Conservation (phyloP, 495 filamentous ascomycete genomes). For the Neurospora sp. region DNA sequence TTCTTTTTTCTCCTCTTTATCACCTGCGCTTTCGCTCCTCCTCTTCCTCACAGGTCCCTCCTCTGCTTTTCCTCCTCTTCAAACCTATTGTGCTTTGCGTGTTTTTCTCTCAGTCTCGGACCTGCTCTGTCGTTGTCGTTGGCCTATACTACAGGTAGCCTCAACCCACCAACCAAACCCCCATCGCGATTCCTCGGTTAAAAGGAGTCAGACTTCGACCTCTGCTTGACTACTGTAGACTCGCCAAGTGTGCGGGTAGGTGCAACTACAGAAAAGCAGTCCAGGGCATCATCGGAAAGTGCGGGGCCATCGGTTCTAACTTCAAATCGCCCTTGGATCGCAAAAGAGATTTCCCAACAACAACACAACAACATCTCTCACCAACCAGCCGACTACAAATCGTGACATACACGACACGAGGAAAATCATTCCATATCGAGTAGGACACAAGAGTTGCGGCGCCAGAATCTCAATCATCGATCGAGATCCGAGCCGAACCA, state of each 20-base stretch:
- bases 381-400: neutral
- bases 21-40: conserved; percentile 1
- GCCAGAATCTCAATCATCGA: neutral
- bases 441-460: neutral
- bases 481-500: neutral
- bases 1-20: neutral
- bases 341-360: neutral
- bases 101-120: neutral
- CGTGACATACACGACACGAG: neutral
- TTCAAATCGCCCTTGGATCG: neutral
- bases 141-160: neutral
- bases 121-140: neutral
- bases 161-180: neutral
- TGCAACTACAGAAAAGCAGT: neutral
- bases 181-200: neutral
- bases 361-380: neutral
- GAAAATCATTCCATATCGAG: neutral
- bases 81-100: neutral
- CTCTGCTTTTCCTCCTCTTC: conserved; percentile 11
- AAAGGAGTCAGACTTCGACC: neutral
- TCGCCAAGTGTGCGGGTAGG: neutral
- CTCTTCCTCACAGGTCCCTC: neutral
- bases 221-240: neutral
- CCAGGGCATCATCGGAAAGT: neutral
- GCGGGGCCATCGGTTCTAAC: neutral